Evolutionary conservation across 768 basidiomycete species (phyloP).

Genomic region (Lactifluus echinatus): DNA sequence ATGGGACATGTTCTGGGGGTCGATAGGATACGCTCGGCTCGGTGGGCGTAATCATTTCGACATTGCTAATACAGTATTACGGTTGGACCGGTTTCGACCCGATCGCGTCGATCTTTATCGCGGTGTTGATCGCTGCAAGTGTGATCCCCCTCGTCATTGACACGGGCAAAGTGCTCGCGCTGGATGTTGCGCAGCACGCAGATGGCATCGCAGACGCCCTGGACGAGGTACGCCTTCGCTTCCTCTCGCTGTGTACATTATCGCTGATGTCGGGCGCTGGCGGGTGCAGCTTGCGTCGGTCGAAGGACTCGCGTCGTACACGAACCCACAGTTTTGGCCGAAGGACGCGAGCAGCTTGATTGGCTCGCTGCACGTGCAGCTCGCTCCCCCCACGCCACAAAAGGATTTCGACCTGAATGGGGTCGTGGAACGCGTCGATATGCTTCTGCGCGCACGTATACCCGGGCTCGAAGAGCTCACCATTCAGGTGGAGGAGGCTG

Average conservation of each 20-base stretch:
- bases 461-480: conserved; percentile 81
- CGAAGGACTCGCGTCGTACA: conserved; percentile 77
- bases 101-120: conserved; percentile 94
- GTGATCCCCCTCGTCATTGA: conserved; percentile 94
- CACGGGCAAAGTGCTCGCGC: conserved; percentile 76
- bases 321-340: conserved; percentile 87
- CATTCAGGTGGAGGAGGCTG: conserved; percentile 63
- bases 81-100: conserved; percentile 99
- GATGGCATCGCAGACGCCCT: conserved; percentile 48
- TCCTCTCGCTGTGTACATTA: not conserved
- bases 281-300: conserved; percentile 52
- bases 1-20: not conserved
- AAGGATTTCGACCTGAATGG: conserved; percentile 56
- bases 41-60: conserved; percentile 96
- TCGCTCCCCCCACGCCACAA: conserved; percentile 32
- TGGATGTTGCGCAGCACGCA: conserved; percentile 71
- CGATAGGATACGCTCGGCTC: conserved; percentile 87
- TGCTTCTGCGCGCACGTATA: conserved; percentile 61
- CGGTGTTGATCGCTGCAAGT: conserved; percentile 87
- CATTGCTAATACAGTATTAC: conserved; percentile 88
- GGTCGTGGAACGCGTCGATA: conserved; percentile 70
- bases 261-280: not conserved
- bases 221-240: conserved; percentile 43
- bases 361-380: conserved; percentile 87
- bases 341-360: conserved; percentile 81